Base-by-base conservation (phyloP, 1,284 basidiomycete species). In the Phenoliferia sp. region DNA sequence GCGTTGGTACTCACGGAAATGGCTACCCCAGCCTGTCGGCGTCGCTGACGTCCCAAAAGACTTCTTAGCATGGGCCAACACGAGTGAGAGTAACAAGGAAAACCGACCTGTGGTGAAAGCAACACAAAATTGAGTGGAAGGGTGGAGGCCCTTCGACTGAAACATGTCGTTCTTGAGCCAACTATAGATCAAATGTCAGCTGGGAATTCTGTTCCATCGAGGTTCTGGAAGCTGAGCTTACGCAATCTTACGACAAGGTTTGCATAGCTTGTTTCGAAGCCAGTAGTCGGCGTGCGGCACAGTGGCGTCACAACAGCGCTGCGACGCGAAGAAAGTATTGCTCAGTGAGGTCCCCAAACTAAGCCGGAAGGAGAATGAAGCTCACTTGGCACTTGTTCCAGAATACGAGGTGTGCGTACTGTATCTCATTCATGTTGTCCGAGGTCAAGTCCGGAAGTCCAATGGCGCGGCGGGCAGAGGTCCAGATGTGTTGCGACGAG, bases 391-490 rank as follows among this genome's bases (percentile, higher is more conserved):
- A 70, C 10, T 60, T 64, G 26, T 61, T 63, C 12, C 55, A 56
- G 39, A 39, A 62, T 16, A 70, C 26, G 19, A 66, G 29, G 1
- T 39, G 31, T 0, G 64, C 69, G 56, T 68, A 66, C 57, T 61
- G 54, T 12, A 68, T 28, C 16, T 66, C 62, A 9, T 58, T 57
- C 64, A 65, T 63, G 4, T 48, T 29, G 19, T 22, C 22, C 52
- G 52, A 55, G 26, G 29, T 22, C 31, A 68, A 59, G 26, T 65
- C 64, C 2, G 66, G 66, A 0, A 70, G 52, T 3, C 59, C 62
- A 32, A 59, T 62, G 6, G 34, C 22, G 7, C 36, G 33, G 16
- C 66, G 59, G 19, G 69, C 64, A 0, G 10, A 36, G n/a, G 22
- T 3, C 66, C 66, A 70, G 16, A 70, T 61, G 0, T 1, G 12